Base-by-base conservation (phyloP, 176 grass and related monocot species). In the Paspalum vaginatum region DNA sequence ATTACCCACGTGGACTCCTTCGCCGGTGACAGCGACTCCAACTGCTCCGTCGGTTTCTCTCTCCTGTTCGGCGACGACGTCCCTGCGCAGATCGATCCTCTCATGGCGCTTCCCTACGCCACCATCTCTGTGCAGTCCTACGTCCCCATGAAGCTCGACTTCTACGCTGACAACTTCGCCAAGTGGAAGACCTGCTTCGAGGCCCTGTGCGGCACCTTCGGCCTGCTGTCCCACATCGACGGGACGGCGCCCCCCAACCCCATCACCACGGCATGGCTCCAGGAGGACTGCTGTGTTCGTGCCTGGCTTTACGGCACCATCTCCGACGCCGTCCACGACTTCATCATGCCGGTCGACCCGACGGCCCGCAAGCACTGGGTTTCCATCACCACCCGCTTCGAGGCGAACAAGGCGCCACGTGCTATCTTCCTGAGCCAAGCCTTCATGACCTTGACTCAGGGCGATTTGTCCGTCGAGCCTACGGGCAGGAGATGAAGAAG, bases 181-280 rank as follows among this genome's bases (percentile, higher is more conserved):
- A n/a, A n/a, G n/a, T n/a, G n/a, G n/a, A n/a, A n/a, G n/a, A n/a
- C n/a, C n/a, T n/a, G n/a, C n/a, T n/a, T n/a, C n/a, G n/a, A n/a
- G n/a, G n/a, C 58, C 58, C 22, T 61, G 58, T 61, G 58, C 6
- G 58, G 58, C 58, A 61, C 58, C 58, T 61, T 61, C 58, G 58
- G 58, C 9, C 58, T 61, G 58, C 11, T 62, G 26, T 62, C 60
- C 60, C 26, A 10, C n/a, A 37, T 62, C 25, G n/a, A n/a, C n/a
- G n/a, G n/a, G n/a, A n/a, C n/a, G n/a, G n/a, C n/a, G n/a, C n/a
- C n/a, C n/a, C n/a, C n/a, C n/a, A n/a, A n/a, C n/a, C n/a, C 60
- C 60, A 24, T 62, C 60, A 62, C 60, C 24, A 25, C 26, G 5
- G 12, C 11, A 7, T 65, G 61, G 61, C 32, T 41, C 1, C 61